Base-by-base conservation (phyloP, 2,329 filamentous ascomycete species). In the Colletotrichum orchidophilum region DNA sequence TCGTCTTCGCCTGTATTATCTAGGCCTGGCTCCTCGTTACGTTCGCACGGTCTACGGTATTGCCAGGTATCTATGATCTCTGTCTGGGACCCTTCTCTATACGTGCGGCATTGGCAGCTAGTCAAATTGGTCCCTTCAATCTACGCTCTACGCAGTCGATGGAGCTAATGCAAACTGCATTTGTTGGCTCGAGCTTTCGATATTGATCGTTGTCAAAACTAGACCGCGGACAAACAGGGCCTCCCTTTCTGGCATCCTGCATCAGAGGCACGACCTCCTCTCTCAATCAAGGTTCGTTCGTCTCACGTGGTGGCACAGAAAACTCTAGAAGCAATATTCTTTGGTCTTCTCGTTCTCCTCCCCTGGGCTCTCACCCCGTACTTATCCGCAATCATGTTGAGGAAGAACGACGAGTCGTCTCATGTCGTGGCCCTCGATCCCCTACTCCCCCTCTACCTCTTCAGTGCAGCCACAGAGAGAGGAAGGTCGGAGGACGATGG, bases 111-210 rank as follows among this genome's bases (percentile, higher is more conserved):
- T 18, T 57, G 24, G 24, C 11, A 50, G 39, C 49, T 64, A n/a
- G 12, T 18, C 35, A 21, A 13, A 2, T 6, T 7, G n/a, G 21
- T 39, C 59, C 50, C 59, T 68, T 35, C 24, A 63, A 39, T 52
- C 3, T 52, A 24, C 35, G n/a, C n/a, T n/a, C n/a, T n/a, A n/a
- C n/a, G 57, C 59, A 52, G 15, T 31, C 11, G 24, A 35, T 15
- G 39, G 31, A 27, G 39, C 39, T 39, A 59, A 35, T 57, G n/a
- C 67, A 55, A 57, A 46, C 55, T 57, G 49, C 55, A 27, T 55
- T n/a, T 39, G 21, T 50, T 59, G 50, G 46, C n/a, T 26, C 27
- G 35, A 31, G 52, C 54, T 66, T 15, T 15, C 21, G 49, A 26
- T 53, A 27, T 66, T 26, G 33, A n/a, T 21, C 27, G 57, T n/a